These are phyloP conservation scores for Hamigera avellanea DNA, from an alignment of 495 filamentous ascomycete genomes.

Conservation along the genomic window DNA sequence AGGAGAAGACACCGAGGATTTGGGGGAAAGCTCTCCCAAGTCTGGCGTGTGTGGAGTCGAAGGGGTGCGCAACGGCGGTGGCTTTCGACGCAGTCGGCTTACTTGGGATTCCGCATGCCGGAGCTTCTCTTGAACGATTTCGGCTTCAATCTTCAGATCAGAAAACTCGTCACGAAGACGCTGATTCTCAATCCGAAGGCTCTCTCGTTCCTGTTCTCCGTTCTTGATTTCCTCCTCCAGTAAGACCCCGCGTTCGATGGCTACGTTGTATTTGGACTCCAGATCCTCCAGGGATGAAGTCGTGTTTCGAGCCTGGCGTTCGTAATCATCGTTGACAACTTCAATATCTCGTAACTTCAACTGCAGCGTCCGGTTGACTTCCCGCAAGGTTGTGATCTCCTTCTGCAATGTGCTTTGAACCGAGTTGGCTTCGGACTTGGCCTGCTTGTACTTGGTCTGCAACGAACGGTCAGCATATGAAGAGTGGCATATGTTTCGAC, in stretches of 20 bases:
- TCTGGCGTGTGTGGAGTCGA: conserved; percentile 42
- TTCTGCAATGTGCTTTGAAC: conserved; percentile 86
- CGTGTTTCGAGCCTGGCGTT: conserved; percentile 87
- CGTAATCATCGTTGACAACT: conserved; percentile 96
- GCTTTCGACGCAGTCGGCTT: conserved; percentile 41
- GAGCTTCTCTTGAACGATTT: conserved; percentile 88
- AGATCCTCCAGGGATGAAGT: conserved; percentile 92
- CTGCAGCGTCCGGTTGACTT: conserved; percentile 68
- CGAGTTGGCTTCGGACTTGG: conserved; percentile 70
- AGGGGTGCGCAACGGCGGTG: conserved; percentile 33
- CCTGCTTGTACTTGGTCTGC: conserved; percentile 92
- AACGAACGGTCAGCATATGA: conserved; percentile 2
- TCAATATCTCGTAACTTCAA: conserved; percentile 86
- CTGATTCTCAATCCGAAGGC: conserved; percentile 77
- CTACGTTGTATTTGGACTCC: conserved; percentile 90
- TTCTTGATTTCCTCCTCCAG: conserved; percentile 86
- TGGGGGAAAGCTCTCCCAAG: conserved; percentile 43
- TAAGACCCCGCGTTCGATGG: conserved; percentile 85
- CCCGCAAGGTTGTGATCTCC: conserved; percentile 84
- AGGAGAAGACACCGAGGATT: conserved; percentile 56
- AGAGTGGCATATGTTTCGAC: too few relatives aligned
- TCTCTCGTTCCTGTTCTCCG: conserved; percentile 84
- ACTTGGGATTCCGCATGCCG: conserved; percentile 49
- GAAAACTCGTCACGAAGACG: conserved; percentile 79
- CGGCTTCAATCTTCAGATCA: conserved; percentile 86